Percentiles rank a stretch among this genome's conserved stretches.
phyloP scores from a whole-genome alignment of 2,329 filamentous ascomycete species.

The Aspergillus ustus region DNA sequence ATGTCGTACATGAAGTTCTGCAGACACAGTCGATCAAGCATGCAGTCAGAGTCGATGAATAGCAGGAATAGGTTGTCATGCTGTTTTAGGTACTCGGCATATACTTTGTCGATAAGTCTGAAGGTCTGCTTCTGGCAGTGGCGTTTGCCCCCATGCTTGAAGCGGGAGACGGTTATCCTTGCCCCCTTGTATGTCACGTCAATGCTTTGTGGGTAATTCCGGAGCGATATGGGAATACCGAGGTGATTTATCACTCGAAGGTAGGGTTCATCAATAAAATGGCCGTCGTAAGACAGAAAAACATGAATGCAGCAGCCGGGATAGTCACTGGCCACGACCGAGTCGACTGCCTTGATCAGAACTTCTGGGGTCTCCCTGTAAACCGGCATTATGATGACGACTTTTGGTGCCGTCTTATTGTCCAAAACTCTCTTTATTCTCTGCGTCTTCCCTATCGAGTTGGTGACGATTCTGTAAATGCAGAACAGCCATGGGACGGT shows the following conservation, averaged over 20 bases:
- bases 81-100: constrained; percentile 79
- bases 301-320: constrained; percentile 90
- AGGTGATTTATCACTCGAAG: constrained; percentile 83
- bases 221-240: constrained; percentile 73
- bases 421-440: constrained; percentile 84
- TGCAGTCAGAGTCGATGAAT: constrained; percentile 97
- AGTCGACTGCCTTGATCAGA: constrained; percentile 84
- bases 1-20: constrained; percentile 99
- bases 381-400: constrained; percentile 95
- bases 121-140: constrained; percentile 94
- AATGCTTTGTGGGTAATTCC: constrained; percentile 84
- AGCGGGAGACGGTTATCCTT: constrained; percentile 87
- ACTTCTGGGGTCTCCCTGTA: constrained; percentile 90
- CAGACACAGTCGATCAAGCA: constrained; percentile 85
- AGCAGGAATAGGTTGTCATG: constrained; percentile 94
- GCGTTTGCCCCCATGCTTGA: constrained; percentile 90
- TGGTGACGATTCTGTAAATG: constrained; percentile 86
- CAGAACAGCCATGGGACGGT: constrained; percentile 92
- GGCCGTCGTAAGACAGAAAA: constrained; percentile 93
- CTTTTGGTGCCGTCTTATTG: constrained; percentile 84
- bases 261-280: constrained; percentile 85
- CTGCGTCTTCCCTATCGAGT: constrained; percentile 79
- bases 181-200: constrained; percentile 83
- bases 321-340: constrained; percentile 91
- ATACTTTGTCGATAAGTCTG: constrained; percentile 90